Conservation (phyloP, 441 rosid species). For the Erodium chrysanthum region DNA sequence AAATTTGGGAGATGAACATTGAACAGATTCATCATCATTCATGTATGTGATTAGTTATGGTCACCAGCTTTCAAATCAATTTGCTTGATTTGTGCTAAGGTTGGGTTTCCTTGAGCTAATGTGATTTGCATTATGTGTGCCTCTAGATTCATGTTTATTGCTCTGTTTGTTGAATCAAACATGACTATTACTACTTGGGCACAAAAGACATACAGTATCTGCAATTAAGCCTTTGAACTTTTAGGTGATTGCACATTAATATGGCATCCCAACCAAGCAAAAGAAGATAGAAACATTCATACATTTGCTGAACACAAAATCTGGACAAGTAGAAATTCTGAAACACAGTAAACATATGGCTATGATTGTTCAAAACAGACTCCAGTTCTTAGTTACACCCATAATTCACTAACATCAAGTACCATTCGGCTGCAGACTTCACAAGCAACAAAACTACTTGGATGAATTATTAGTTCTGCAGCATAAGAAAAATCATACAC, state of each 20-base stretch:
- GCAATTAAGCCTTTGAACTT: no score
- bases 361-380: neutral
- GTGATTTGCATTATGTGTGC: no score
- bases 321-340: no score
- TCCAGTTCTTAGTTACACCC: neutral
- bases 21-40: constrained; percentile 20
- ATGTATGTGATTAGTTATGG: constrained; percentile 23
- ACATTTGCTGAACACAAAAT: no score
- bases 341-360: neutral
- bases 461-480: no score
- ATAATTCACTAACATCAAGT: neutral
- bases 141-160: no score
- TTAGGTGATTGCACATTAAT: no score
- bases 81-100: neutral
- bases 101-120: neutral
- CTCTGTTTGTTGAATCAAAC: no score
- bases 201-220: no score
- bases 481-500: constrained; percentile 14
- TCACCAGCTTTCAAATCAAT: constrained; percentile 14
- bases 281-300: no score
- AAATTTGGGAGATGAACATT: constrained; percentile 13
- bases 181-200: no score
- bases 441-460: constrained; percentile 2
- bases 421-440: neutral
- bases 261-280: no score